Evolutionary conservation across 768 basidiomycete genomes (phyloP), one percentile per base, ranked within the genome.

Genomic region (Trametes gibbosa): DNA sequence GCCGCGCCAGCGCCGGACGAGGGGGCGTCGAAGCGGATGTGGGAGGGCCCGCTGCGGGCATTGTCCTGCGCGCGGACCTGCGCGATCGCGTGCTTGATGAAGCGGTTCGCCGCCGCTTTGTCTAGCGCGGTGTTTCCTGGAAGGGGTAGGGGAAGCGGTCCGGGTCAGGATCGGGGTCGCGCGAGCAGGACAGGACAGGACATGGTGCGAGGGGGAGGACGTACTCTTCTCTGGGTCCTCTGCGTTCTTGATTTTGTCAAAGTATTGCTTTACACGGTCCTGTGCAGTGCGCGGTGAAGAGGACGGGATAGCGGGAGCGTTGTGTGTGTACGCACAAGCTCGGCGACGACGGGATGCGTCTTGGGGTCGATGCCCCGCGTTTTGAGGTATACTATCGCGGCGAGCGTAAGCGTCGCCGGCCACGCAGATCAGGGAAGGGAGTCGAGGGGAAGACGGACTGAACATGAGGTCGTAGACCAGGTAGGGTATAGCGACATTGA

Each of bases 391-490:
- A 92, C 92, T 94, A 29, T 13, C 9, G 50, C 16, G 43, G 19
- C 14, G 10, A 24, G n/a, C 29, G 35, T 56, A 3, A 40, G 34
- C 17, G 17, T 27, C 32, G 2, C 25, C 1, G 13, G 32, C 4
- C n/a, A n/a, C n/a, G n/a, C n/a, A n/a, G n/a, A n/a, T n/a, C n/a
- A n/a, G n/a, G n/a, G n/a, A n/a, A 24, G n/a, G 23, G 27, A 14
- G 17, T 23, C 16, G 5, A 4, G 29, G 41, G 24, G 13, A 46
- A 37, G 5, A 76, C 86, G 63, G 62, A 92, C 92, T 86, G 74
- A 92, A 92, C n/a, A 92, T 75, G 10, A 95, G 79, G 71, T 93
- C 91, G 67, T 94, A 91, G 3, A 89, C 79, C 29, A 91, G 77
- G 72, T 94, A 94, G n/a, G 90, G 89, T 42, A 94, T 68, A 35